Evolutionary conservation across 805 yeast genomes (phyloP), one percentile per base, ranked within the genome.

Genomic region (Suhomyces canberraensis): DNA sequence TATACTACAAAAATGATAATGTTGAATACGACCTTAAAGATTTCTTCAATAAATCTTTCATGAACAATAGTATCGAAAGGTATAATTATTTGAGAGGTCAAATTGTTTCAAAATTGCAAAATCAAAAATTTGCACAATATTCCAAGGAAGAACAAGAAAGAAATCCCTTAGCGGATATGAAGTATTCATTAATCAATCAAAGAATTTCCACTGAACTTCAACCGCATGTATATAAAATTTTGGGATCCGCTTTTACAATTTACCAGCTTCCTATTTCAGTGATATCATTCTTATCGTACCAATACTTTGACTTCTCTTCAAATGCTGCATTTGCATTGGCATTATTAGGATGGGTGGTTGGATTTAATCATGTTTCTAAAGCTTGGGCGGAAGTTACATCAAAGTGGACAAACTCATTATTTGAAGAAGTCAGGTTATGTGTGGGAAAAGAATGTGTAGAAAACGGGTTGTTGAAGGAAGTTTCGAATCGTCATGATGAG

Each of bases 21-120:
- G 66, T 68, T 16, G 72, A 66, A 46, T 68, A 68, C 39, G 61
- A 58, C 25, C 42, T 68, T 29, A 68, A 68, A 39, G 74, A 68
- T 38, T 65, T 40, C 45, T 60, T 68, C 40, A 51, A 40, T 29
- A 32, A 45, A 7, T 46, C 56, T 24, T 68, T 68, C 47, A 65
- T 68, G 71, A 50, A 43, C 35, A 42, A 53, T 17, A 65, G 72
- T 38, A 64, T 67, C 25, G 71, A 66, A 35, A 47, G 51, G 21
- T 68, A 61, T 40, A 65, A 61, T 40, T 64, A 52, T 38, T 39
- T 56, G 8, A 48, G 67, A 39, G 74, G 74, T n/a, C 58, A 58
- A 33, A 56, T 66, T 6, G 56, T 52, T 11, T 53, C 59, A 8
- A 44, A 56, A 16, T 39, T 64, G 34, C 60, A 57, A 37, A 52